A percentile compares a stretch with the other conserved stretches of the same genome.
Evolutionary conservation across 225 moss, liverwort and hornwort genomes (phyloP).

Genomic region (Thuidium tamariscinum): DNA sequence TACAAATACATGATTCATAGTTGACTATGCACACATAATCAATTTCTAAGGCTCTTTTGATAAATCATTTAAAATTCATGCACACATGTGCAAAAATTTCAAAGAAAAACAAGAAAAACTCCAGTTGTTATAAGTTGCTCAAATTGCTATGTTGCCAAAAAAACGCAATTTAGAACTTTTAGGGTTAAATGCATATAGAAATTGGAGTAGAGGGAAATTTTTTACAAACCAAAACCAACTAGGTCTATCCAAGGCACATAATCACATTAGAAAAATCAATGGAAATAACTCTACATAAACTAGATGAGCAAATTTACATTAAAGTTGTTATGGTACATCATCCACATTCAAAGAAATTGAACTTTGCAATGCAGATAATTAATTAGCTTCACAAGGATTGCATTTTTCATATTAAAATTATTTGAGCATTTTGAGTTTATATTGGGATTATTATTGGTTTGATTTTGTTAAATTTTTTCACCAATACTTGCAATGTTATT

Average conservation of each 20-base stretch:
- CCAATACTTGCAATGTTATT: too few relatives aligned
- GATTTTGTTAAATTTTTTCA: too few relatives aligned
- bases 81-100: too few relatives aligned
- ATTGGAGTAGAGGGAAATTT: too few relatives aligned
- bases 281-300: neutral
- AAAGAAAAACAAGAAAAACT: too few relatives aligned
- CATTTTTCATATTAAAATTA: neutral
- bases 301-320: neutral
- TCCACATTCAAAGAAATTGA: neutral
- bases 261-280: neutral
- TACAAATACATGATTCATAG: neutral
- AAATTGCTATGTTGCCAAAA: too few relatives aligned
- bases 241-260: neutral
- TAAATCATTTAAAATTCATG: neutral
- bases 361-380: neutral
- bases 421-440: neutral
- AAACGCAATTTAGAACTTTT: too few relatives aligned
- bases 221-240: fast-evolving
- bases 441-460: too few relatives aligned
- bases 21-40: neutral
- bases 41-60: neutral
- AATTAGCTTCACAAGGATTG: neutral
- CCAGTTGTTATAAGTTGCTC: too few relatives aligned
- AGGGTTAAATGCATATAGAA: neutral
- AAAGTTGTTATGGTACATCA: neutral